Conservation (phyloP, 139 green algal genomes). For the Tetraselmis striata region DNA sequence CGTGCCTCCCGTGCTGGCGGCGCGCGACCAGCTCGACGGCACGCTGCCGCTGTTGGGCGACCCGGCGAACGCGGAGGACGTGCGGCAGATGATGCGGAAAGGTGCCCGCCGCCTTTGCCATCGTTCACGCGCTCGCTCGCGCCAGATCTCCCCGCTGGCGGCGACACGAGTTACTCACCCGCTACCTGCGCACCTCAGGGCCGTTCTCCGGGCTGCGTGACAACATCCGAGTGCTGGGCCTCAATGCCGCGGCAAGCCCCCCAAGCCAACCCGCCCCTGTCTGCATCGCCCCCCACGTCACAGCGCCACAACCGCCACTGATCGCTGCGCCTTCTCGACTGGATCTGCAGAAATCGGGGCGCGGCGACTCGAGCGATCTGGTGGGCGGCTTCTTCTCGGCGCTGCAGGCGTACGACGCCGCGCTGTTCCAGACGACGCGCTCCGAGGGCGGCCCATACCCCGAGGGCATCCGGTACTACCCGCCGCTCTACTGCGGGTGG, state of each 20-base stretch:
- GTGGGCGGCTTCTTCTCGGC: conserved; percentile 31
- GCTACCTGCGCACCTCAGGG: too few species aligned
- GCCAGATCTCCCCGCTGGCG: too few species aligned
- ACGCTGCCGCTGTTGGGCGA: background rate
- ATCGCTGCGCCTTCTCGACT: background rate
- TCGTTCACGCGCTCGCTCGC: too few species aligned
- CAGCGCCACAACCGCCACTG: too few species aligned
- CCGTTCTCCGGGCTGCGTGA: conserved; percentile 38
- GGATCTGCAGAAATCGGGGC: background rate
- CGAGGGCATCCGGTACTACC: background rate
- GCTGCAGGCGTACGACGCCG: conserved; percentile 30
- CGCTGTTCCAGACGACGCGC: conserved; percentile 20
- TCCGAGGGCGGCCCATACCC: background rate
- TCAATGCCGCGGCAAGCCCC: background rate
- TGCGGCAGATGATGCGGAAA: conserved; percentile 32
- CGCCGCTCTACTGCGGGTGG: too few species aligned
- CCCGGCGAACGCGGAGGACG: conserved; percentile 7
- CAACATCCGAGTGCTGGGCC: conserved; percentile 37
- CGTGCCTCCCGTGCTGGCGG: conserved; percentile 41
- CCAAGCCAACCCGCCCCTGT: background rate
- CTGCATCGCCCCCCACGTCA: too few species aligned
- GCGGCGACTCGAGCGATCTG: conserved; percentile 3
- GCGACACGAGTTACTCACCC: too few species aligned
- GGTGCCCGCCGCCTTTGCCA: background rate
- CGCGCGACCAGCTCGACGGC: conserved; percentile 20